Conservation (phyloP, 1,284 basidiomycete genomes). For the Sphagnurus paluster region DNA sequence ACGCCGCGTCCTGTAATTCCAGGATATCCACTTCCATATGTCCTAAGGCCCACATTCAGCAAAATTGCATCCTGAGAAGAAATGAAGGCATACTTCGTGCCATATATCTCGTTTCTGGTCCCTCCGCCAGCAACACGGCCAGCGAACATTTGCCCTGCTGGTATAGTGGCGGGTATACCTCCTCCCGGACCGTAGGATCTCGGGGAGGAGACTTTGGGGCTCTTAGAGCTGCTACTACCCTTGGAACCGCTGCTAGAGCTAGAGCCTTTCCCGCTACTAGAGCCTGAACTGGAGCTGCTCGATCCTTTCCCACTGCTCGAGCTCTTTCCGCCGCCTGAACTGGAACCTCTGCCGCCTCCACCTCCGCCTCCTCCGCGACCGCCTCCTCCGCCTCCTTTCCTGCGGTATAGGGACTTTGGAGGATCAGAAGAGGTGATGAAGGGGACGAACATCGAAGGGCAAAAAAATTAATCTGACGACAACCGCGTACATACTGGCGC, state of each 20-base stretch:
- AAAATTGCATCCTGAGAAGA: too few species aligned
- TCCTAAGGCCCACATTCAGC: conserved; percentile 24
- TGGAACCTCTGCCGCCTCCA: background rate
- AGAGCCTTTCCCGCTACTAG: background rate
- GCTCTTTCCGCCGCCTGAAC: background rate
- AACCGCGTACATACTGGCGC: too few species aligned
- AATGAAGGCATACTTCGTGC: background rate
- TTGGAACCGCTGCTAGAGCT: background rate
- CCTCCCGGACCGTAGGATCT: background rate
- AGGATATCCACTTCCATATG: conserved; percentile 57
- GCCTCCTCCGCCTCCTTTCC: background rate
- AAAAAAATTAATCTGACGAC: too few species aligned
- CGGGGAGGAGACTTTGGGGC: too few species aligned
- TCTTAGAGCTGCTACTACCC: background rate
- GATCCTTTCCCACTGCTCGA: background rate
- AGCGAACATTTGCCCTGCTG: background rate
- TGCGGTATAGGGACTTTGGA: background rate
- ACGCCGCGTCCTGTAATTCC: conserved; percentile 38
- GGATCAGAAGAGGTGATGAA: background rate
- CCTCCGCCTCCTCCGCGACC: background rate
- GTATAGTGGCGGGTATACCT: background rate
- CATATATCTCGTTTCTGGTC: background rate
- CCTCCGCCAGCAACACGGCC: background rate
- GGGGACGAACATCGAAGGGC: background rate
- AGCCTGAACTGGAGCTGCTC: background rate